Conservation (phyloP, 108 stramenopile species). For the Nannochloropsis granulata region DNA sequence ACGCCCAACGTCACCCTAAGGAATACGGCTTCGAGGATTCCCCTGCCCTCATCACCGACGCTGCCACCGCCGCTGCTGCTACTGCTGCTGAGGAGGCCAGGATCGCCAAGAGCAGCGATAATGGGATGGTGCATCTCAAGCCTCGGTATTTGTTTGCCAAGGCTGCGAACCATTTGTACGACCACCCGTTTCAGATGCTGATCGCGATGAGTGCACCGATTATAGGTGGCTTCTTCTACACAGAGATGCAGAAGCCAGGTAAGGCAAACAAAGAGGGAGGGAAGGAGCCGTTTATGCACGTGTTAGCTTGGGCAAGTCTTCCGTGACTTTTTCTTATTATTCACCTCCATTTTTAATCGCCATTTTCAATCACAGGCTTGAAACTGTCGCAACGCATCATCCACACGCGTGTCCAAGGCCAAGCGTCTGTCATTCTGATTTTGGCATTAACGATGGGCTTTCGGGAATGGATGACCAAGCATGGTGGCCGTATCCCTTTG, state of each 20-base stretch:
- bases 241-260: background rate
- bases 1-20: background rate
- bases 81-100: background rate
- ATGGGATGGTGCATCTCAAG: background rate
- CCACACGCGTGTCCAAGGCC: constrained; percentile 26
- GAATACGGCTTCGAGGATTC: background rate
- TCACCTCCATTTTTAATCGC: background rate
- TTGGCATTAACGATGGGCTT: constrained; percentile 10
- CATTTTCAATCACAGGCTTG: background rate
- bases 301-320: background rate
- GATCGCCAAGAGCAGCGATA: background rate
- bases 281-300: background rate
- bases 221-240: background rate
- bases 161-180: background rate
- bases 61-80: background rate
- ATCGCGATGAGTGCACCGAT: background rate
- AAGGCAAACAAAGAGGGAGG: background rate
- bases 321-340: background rate
- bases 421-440: constrained; percentile 17
- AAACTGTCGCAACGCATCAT: constrained; percentile 27
- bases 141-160: background rate
- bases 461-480: constrained; percentile 6
- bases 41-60: background rate
- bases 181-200: background rate
- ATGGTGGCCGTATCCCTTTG: background rate